Base-by-base conservation (phyloP, 2,329 filamentous ascomycete species). In the Exophiala oligosperma region DNA sequence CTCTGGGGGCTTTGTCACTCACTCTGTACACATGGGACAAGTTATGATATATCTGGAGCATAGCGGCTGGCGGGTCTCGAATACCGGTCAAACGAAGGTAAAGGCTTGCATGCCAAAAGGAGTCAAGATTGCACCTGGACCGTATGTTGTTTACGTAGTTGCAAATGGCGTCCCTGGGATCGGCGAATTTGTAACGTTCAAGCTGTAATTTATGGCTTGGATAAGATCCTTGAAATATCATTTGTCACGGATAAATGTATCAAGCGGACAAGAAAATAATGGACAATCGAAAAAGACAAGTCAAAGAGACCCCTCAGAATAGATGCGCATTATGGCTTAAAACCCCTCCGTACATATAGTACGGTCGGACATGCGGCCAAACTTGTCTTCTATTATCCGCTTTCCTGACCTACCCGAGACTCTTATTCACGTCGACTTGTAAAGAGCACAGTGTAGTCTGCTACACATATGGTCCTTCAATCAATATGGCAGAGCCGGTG, bases 21-120 rank as follows among this genome's bases (percentile, higher is more conserved):
- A 86, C 69, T 79, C 77, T 1, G 67, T 86, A 21, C 83, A 86
- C 67, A 86, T 86, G 84, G 81, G 82, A 44, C 82, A 84, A 63
- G 78, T 82, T 9, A 81, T 85, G 78, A 57, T 81, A 41, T 77
- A 79, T 64, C 72, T 86, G 41, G 82, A 85, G 61, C 72, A 68
- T 46, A 71, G 70, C 21, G 80, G 78, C 40, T 84, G 79, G 69
- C 66, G 66, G n/a, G 67, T 74, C 1, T 32, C 50, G 76, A 76
- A 9, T 63, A 66, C 41, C 73, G 70, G 23, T 24, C 78, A 82
- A 62, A 79, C 73, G 24, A 67, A 58, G 11, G 57, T 85, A 56
- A 78, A 73, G 8, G 81, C 82, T 49, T 81, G 70, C 11, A 80
- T 81, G 70, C 83, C 84, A 1, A 81, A 79, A 65, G 49, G 29